A percentile compares a stretch with the other conserved stretches of the same genome.
Evolutionary conservation across 1,284 basidiomycete genomes (phyloP).

Genomic region (Flammula alnicola): DNA sequence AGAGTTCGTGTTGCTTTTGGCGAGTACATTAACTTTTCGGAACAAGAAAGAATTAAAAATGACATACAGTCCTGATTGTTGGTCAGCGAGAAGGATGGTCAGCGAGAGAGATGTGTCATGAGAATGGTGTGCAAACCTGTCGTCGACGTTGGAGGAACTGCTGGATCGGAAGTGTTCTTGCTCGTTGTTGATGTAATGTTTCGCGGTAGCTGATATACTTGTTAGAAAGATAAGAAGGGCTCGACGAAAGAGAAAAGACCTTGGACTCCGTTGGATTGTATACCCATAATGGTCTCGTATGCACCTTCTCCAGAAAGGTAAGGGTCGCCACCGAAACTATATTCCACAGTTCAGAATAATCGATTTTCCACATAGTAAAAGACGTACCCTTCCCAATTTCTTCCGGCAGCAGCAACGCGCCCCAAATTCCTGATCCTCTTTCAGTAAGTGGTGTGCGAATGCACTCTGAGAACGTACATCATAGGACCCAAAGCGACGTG

Average conservation of each 20-base stretch:
- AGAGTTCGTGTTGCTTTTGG: conserved; percentile 58
- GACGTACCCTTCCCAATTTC: conserved; percentile 72
- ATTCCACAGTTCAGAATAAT: neutral
- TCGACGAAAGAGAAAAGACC: conserved; percentile 27
- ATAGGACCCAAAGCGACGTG: conserved; percentile 62
- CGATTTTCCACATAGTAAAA: neutral
- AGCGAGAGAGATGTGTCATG: conserved; percentile 20
- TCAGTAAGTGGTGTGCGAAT: neutral
- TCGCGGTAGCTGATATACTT: conserved; percentile 46
- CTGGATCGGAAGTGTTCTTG: conserved; percentile 61
- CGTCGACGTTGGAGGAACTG: conserved; percentile 68
- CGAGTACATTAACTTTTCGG: neutral
- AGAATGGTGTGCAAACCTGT: conserved; percentile 51
- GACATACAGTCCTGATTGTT: conserved; percentile 35
- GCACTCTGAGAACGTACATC: conserved; percentile 38
- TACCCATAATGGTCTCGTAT: conserved; percentile 58
- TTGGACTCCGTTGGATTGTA: conserved; percentile 67
- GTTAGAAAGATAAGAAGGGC: neutral
- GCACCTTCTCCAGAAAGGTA: conserved; percentile 68
- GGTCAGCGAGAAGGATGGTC: neutral
- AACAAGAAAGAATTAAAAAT: neutral
- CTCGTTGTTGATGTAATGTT: conserved; percentile 68
- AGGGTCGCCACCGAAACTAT: conserved; percentile 60
- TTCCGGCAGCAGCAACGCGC: conserved; percentile 66
- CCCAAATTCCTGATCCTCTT: conserved; percentile 50